A percentile compares a stretch with the other conserved stretches of the same genome.
Evolutionary conservation across 345 rosid species (phyloP).

Genomic region (Garcia nutans): DNA sequence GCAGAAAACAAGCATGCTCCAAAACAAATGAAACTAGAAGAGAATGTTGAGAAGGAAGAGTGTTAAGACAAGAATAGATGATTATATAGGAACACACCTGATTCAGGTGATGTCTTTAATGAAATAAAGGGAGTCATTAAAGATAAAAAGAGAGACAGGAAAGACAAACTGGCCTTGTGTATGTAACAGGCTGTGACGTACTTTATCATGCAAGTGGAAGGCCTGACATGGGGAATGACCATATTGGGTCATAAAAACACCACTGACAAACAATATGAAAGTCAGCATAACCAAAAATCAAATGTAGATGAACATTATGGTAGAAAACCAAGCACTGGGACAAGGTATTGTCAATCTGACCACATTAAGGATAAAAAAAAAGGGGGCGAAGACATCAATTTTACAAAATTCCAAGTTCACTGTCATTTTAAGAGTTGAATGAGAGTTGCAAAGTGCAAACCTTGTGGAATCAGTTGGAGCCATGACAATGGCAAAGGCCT

Average conservation of each 20-base stretch:
- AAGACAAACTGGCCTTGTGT: background rate
- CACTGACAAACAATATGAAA: background rate
- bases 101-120: background rate
- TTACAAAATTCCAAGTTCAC: background rate
- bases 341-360: too few relatives aligned
- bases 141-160: background rate
- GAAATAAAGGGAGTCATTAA: background rate
- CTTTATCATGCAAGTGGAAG: background rate
- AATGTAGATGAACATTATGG: too few relatives aligned
- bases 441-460: constrained; percentile 47
- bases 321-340: background rate
- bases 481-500: constrained; percentile 87
- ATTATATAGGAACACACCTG: background rate
- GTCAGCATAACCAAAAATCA: background rate
- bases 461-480: constrained; percentile 86
- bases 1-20: background rate
- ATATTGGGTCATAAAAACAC: background rate
- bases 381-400: too few relatives aligned
- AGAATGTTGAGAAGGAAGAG: background rate
- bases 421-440: background rate
- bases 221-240: background rate
- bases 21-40: background rate
- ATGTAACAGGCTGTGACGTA: background rate
- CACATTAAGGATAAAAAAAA: too few relatives aligned
- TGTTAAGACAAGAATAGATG: background rate